These are phyloP conservation scores for Xylariomycetidae sp. DNA, from an alignment of 2,329 filamentous ascomycete species.

Conservation along the genomic window DNA sequence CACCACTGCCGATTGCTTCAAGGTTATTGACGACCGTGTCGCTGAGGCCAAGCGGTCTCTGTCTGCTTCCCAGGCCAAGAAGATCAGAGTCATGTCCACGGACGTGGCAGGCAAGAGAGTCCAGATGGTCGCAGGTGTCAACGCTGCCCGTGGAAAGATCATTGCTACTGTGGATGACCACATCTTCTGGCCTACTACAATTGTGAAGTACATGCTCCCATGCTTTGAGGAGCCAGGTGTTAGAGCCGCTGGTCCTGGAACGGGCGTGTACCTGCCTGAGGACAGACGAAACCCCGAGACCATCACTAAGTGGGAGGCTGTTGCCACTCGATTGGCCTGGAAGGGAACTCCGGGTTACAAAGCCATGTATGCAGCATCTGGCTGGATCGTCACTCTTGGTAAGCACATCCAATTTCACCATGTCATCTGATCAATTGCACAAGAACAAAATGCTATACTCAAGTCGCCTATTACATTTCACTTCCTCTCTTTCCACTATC, in stretches of 20 bases:
- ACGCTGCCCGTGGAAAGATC: constrained; percentile 4
- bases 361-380: constrained; percentile 1
- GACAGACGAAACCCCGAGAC: constrained; percentile 1
- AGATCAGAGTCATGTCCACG: not conserved
- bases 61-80: not conserved
- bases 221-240: constrained; percentile 9
- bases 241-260: constrained; percentile 1
- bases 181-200: constrained; percentile 3
- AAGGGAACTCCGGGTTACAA: not conserved
- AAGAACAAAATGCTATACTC: no score
- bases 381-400: constrained; percentile 3
- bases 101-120: not conserved
- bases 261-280: constrained; percentile 3
- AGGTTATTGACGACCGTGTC: not conserved
- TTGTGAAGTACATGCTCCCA: constrained; percentile 3
- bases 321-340: constrained; percentile 2
- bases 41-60: not conserved
- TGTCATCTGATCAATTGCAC: no score
- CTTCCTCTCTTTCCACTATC: no score
- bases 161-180: constrained; percentile 8
- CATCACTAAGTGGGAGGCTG: constrained; percentile 5
- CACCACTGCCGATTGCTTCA: not conserved
- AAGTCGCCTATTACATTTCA: no score
- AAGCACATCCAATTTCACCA: not conserved
- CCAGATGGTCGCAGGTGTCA: constrained; percentile 5